Evolutionary conservation across 306 rosid species (phyloP), one percentile per base, ranked within the genome.

Genomic region (Arachis stenosperma): DNA sequence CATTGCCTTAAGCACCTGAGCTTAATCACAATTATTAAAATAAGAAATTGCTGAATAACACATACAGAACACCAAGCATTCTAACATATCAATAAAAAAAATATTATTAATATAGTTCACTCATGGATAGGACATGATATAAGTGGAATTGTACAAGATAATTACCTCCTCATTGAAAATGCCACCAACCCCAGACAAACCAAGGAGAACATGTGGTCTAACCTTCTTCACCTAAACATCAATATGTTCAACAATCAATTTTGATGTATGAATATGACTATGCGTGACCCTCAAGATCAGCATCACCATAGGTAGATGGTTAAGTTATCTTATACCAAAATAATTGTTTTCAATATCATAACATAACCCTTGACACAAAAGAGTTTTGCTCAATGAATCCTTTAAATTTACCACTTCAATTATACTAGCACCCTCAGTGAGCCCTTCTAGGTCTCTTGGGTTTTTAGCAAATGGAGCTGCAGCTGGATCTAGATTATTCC

Each of bases 151-250:
- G 17, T 75, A 70, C 46, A 79, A 76, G 39, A 67, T 43, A 81
- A 68, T 75, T 76, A 95, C 99, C 97, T 95, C 97, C 83, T 88
- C 88, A 42, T 65, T 88, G 86, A 95, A 95, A 83, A 95, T 77
- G 43, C 99, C 99, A 79, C 99, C 99, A 81, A 89, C 96, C 48
- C 98, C 99, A 42, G 99, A 95, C 89, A 95, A 87, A 75, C 99
- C 99, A 74, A 95, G 90, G 78, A 95, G 96, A 70, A 81, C 97
- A 82, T 95, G 91, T 22, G 99, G 99, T 82, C 80, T 91, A 84
- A 95, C 82, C 85, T 84, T 95, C 81, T 85, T 91, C 67, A 95
- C 96, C 99, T 95, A 89, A 68, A 78, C 13, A 74, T 71, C 54
- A 66, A 51, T 47, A 33, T 46, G 63, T 73, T 78, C 69, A 69